phyloP scores from a whole-genome alignment of 768 basidiomycete genomes.

The Lactifluus hygrophoroides region DNA sequence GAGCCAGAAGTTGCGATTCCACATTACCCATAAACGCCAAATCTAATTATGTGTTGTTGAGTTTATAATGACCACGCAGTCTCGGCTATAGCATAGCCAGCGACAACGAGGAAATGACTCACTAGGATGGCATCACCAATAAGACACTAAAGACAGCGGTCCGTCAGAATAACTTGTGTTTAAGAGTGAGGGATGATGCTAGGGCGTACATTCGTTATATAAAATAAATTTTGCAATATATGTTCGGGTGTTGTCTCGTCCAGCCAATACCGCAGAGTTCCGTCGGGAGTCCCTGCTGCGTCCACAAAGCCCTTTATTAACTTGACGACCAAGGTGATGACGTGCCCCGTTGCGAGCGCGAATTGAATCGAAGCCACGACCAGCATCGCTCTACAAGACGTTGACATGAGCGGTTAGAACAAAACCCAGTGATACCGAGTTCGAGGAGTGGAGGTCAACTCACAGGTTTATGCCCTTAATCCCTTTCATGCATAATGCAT shows the following conservation, averaged over 20 bases:
- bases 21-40: conserved; percentile 17
- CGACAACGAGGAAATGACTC: not conserved
- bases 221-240: not conserved
- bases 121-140: conserved; percentile 15
- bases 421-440: not conserved
- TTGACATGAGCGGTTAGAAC: no score
- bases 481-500: not conserved
- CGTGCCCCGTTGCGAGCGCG: conserved; percentile 5
- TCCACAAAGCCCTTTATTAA: not conserved
- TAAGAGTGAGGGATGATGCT: not conserved
- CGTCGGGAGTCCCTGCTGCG: not conserved
- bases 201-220: conserved; percentile 9
- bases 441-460: no score
- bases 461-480: not conserved
- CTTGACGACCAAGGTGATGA: conserved; percentile 5
- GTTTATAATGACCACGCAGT: no score
- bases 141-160: not conserved
- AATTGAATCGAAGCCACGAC: conserved; percentile 5
- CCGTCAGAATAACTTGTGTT: not conserved
- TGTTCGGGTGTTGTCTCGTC: conserved; percentile 3
- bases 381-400: not conserved
- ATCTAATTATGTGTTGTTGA: not conserved
- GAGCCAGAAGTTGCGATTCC: conserved; percentile 6
- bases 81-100: no score
- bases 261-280: not conserved